Conservation (phyloP, 306 rosid species). For the Begonia peltatifolia region DNA sequence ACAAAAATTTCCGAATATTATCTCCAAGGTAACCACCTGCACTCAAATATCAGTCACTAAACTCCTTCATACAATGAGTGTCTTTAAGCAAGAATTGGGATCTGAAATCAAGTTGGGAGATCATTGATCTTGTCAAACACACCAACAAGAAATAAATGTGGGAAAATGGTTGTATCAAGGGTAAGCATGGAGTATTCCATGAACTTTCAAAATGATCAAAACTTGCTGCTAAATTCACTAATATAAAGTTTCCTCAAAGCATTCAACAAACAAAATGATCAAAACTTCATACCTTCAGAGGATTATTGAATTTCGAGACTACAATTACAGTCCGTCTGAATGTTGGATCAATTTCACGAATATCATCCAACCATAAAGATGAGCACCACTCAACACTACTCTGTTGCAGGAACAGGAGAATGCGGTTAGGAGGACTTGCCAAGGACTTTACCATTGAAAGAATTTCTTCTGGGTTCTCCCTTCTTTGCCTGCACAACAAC, state of each 20-base stretch:
- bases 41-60: slow-evolving; percentile 76
- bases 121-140: not conserved
- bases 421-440: slow-evolving; percentile 92
- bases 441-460: slow-evolving; percentile 87
- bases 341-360: slow-evolving; percentile 84
- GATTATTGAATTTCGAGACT: slow-evolving; percentile 95
- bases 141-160: too few relatives aligned
- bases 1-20: slow-evolving; percentile 55
- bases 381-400: slow-evolving; percentile 99
- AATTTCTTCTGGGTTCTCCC: slow-evolving; percentile 94
- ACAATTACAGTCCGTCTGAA: slow-evolving; percentile 69
- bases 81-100: too few relatives aligned
- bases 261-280: too few relatives aligned
- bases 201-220: too few relatives aligned
- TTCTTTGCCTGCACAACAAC: slow-evolving; percentile 62
- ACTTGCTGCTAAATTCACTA: too few relatives aligned
- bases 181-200: not conserved
- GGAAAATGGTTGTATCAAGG: not conserved
- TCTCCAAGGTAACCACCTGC: slow-evolving; percentile 94
- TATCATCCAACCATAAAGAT: slow-evolving; percentile 76
- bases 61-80: slow-evolving; percentile 45
- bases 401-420: slow-evolving; percentile 86
- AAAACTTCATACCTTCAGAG: slow-evolving; percentile 58
- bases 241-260: too few relatives aligned
- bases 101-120: not conserved